These are phyloP conservation scores for Bassia scoparia DNA, from an alignment of 148 eudicot genomes.

Conservation along the genomic window DNA sequence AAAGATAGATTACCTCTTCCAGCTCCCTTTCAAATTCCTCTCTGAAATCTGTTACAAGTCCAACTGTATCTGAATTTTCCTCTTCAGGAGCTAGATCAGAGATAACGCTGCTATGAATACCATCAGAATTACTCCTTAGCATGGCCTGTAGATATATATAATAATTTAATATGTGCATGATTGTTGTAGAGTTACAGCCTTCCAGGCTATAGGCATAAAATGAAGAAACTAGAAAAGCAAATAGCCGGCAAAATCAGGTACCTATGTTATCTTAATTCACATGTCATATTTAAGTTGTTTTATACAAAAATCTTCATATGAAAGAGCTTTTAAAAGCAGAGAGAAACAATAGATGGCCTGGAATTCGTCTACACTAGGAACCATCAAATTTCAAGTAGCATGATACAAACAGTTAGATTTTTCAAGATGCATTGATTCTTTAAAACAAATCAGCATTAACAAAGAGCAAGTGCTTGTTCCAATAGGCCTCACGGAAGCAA, in stretches of 20 bases:
- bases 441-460: neutral
- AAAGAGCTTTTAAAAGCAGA: no score
- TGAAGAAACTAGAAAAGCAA: neutral
- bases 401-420: neutral
- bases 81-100: constrained; percentile 48
- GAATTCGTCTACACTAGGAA: no score
- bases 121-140: constrained; percentile 37
- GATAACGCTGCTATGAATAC: constrained; percentile 28
- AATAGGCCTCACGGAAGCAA: neutral
- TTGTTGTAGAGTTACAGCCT: neutral
- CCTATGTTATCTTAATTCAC: neutral
- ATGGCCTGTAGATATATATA: constrained; percentile 38
- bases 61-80: constrained; percentile 51
- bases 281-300: neutral
- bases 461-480: neutral
- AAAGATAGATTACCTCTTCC: constrained; percentile 54
- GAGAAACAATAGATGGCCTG: no score
- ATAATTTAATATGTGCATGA: constrained; percentile 2
- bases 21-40: constrained; percentile 73
- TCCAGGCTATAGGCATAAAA: constrained; percentile 11
- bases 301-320: no score
- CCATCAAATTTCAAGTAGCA: neutral
- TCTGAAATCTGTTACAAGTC: constrained; percentile 58
- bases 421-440: neutral
- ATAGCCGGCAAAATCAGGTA: neutral